phyloP scores from a whole-genome alignment of 495 filamentous ascomycete species.

The Cercophora scortea region DNA sequence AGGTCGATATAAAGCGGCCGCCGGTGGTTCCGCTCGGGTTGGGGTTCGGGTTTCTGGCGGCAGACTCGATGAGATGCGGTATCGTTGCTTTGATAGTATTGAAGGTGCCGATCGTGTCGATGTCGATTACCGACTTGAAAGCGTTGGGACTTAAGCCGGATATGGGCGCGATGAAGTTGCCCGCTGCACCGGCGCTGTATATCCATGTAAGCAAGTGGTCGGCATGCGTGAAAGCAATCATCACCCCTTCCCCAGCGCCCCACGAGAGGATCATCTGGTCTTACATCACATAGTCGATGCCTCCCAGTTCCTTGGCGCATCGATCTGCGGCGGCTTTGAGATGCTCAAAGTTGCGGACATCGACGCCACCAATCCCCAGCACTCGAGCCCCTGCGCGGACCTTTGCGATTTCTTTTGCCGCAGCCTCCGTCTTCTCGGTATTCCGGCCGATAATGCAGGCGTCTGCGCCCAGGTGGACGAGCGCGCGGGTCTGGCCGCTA shows the following conservation, averaged over 20 bases:
- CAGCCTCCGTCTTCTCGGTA: slow-evolving; percentile 75
- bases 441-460: slow-evolving; percentile 91
- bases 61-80: slow-evolving; percentile 68
- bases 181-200: slow-evolving; percentile 79
- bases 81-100: slow-evolving; percentile 91
- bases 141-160: slow-evolving; percentile 73
- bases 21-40: slow-evolving; percentile 48
- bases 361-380: slow-evolving; percentile 73
- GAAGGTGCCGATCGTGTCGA: slow-evolving; percentile 87
- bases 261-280: slow-evolving; percentile 14
- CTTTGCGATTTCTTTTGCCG: slow-evolving; percentile 72
- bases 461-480: slow-evolving; percentile 86
- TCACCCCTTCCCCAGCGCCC: slow-evolving; percentile 10
- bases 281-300: slow-evolving; percentile 91
- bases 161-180: slow-evolving; percentile 91
- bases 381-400: slow-evolving; percentile 72
- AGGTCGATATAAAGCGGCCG: slow-evolving; percentile 82
- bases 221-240: not conserved
- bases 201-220: not conserved
- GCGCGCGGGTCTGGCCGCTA: slow-evolving; percentile 81
- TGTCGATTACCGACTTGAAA: slow-evolving; percentile 94
- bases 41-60: slow-evolving; percentile 46
- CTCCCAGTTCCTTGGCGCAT: slow-evolving; percentile 73
- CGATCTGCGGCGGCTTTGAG: slow-evolving; percentile 66
- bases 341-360: slow-evolving; percentile 64